Conservation (phyloP, 495 filamentous ascomycete species). For the Filosporella fistucella region DNA sequence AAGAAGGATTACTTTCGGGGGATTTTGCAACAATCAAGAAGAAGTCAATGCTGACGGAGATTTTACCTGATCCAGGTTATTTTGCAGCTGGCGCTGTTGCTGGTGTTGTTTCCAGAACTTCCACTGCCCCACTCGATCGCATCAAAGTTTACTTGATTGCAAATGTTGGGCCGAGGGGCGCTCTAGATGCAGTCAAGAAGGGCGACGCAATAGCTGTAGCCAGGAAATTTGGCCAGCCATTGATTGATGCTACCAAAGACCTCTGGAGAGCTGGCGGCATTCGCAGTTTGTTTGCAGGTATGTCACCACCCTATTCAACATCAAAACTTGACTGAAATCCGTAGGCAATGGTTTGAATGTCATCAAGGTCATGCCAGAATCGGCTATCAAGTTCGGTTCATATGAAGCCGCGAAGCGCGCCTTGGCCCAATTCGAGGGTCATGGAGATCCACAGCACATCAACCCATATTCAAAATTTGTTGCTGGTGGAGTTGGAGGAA, state of each 20-base stretch:
- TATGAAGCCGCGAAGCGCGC: conserved; percentile 93
- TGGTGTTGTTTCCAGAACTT: conserved; percentile 86
- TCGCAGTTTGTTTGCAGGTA: conserved; percentile 91
- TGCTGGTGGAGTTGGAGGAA: conserved; percentile 81
- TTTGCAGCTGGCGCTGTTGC: conserved; percentile 93
- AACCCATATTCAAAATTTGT: conserved; percentile 81
- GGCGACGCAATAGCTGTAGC: conserved; percentile 64
- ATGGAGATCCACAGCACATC: conserved; percentile 74
- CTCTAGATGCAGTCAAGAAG: conserved; percentile 46
- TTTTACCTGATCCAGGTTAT: conserved; percentile 62
- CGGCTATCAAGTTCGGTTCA: conserved; percentile 93
- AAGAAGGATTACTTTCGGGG: not conserved
- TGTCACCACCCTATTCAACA: conserved; percentile 24
- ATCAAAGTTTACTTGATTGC: conserved; percentile 97
- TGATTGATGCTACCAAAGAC: conserved; percentile 65
- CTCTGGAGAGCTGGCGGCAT: conserved; percentile 87
- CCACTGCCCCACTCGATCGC: conserved; percentile 92
- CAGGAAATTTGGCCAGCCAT: conserved; percentile 60
- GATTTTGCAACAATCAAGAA: conserved; percentile 3
- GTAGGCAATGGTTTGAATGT: conserved; percentile 95
- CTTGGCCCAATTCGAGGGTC: conserved; percentile 83
- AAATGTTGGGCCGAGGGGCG: conserved; percentile 56
- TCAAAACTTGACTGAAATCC: conserved; percentile 28
- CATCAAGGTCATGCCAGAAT: conserved; percentile 96
- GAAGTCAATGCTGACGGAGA: conserved; percentile 38